Conservation (phyloP, 805 yeast species). For the Zygosaccharomyces lentus region DNA sequence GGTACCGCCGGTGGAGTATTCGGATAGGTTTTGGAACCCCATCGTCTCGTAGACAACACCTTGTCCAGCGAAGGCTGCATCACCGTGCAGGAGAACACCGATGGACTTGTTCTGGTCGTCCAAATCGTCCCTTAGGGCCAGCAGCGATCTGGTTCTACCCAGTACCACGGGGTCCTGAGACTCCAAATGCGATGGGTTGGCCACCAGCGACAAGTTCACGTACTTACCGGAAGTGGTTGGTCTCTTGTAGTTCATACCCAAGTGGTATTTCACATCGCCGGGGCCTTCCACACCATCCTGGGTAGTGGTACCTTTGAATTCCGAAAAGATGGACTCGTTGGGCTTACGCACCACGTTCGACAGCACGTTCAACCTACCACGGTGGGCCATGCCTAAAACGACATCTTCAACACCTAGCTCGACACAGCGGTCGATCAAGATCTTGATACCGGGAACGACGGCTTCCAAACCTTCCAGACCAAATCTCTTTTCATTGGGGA, state of each 20-base stretch:
- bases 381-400: conserved; percentile 98
- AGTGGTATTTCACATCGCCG: conserved; percentile 98
- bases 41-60: conserved; percentile 99
- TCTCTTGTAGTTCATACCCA: conserved; percentile 98
- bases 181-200: conserved; percentile 98
- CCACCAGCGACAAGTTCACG: conserved; percentile 92
- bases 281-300: conserved; percentile 81
- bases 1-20: conserved; percentile 97
- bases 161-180: conserved; percentile 98
- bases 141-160: conserved; percentile 96
- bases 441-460: conserved; percentile 94
- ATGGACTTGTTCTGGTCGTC: conserved; percentile 81
- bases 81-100: conserved; percentile 95
- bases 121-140: conserved; percentile 83
- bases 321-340: conserved; percentile 94
- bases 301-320: conserved; percentile 86
- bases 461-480: conserved; percentile 99
- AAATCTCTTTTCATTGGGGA: conserved; percentile 97
- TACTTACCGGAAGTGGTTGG: conserved; percentile 98
- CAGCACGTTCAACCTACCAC: conserved; percentile 97
- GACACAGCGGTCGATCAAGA: conserved; percentile 89
- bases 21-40: conserved; percentile 90
- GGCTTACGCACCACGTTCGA: conserved; percentile 98
- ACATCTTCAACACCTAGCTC: conserved; percentile 92
- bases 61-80: conserved; percentile 97